Evolutionary conservation across 441 rosid genomes (phyloP).

Genomic region (Geranium incanum): DNA sequence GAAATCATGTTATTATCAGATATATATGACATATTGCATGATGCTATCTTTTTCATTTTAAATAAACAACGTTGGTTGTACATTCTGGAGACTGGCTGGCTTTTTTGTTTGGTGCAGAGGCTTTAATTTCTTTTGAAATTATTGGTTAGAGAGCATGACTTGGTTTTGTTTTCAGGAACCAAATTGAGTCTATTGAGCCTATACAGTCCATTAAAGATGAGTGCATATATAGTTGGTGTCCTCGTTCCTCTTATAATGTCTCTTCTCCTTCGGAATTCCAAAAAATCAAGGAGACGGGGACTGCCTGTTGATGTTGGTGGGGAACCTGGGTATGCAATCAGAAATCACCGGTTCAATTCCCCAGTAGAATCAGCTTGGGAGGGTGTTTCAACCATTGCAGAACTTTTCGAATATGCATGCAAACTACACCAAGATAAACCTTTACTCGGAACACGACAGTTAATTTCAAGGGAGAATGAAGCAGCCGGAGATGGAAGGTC

Average conservation of each 20-base stretch:
- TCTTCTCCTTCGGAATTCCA: slow-evolving; percentile 50
- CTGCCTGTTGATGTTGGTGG: slow-evolving; percentile 73
- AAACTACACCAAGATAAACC: slow-evolving; percentile 39
- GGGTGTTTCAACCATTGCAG: slow-evolving; percentile 71
- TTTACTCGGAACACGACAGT: slow-evolving; percentile 70
- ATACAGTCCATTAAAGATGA: slow-evolving; percentile 37
- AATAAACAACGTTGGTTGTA: neutral
- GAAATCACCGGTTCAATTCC: slow-evolving; percentile 49
- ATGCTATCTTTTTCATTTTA: neutral
- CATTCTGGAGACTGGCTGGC: neutral
- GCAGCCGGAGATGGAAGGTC: slow-evolving; percentile 52
- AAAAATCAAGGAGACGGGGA: slow-evolving; percentile 66
- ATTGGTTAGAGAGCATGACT: neutral
- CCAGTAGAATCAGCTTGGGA: slow-evolving; percentile 72
- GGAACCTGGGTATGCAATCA: slow-evolving; percentile 63
- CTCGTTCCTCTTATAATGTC: slow-evolving; percentile 69
- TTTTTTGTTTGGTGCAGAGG: neutral
- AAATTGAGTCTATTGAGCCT: slow-evolving; percentile 3
- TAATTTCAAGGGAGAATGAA: slow-evolving; percentile 65
- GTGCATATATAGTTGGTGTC: slow-evolving; percentile 61
- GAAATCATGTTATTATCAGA: neutral
- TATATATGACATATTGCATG: neutral
- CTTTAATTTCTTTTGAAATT: neutral
- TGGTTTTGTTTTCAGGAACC: slow-evolving; percentile 19
- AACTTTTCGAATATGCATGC: slow-evolving; percentile 82